Evolutionary conservation across 768 basidiomycete genomes (phyloP).

Genomic region (Podaxis pistillaris): DNA sequence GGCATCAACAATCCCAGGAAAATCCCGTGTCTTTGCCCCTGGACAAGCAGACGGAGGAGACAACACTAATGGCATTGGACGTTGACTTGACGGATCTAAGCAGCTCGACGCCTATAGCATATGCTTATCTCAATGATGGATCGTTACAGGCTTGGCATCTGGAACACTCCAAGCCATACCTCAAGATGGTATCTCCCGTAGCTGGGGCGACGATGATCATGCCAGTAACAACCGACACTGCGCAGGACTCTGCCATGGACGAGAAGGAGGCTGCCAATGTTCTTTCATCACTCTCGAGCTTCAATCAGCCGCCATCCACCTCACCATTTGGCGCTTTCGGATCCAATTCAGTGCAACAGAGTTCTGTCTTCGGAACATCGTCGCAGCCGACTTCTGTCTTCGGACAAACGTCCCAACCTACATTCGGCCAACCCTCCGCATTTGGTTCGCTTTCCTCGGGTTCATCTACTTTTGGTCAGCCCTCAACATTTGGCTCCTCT

Average conservation of each 20-base stretch:
- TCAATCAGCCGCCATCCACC: background rate
- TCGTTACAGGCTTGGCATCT: constrained; percentile 73
- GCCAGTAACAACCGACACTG: background rate
- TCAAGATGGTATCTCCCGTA: constrained; percentile 45
- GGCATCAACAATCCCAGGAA: constrained; percentile 51
- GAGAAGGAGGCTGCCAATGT: constrained; percentile 10
- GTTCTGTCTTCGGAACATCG: constrained; percentile 6
- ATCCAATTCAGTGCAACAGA: background rate
- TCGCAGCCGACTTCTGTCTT: constrained; percentile 25
- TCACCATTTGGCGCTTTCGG: background rate
- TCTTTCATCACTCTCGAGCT: constrained; percentile 11
- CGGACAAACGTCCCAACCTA: constrained; percentile 27
- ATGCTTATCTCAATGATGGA: constrained; percentile 77
- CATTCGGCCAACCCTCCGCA: constrained; percentile 20
- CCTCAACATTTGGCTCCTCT: constrained; percentile 11
- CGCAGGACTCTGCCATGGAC: constrained; percentile 7
- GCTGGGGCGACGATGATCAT: constrained; percentile 13
- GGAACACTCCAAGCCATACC: constrained; percentile 58
- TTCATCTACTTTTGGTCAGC: constrained; percentile 30
- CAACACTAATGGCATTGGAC: constrained; percentile 61
- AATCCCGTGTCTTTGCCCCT: constrained; percentile 63
- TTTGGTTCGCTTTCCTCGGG: constrained; percentile 22
- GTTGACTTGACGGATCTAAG: constrained; percentile 59
- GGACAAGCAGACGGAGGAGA: constrained; percentile 69
- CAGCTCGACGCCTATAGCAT: constrained; percentile 55